These are phyloP conservation scores for Yamadazyma spencermartinsiae DNA, from an alignment of 1,139 yeast genomes.

Conservation along the genomic window DNA sequence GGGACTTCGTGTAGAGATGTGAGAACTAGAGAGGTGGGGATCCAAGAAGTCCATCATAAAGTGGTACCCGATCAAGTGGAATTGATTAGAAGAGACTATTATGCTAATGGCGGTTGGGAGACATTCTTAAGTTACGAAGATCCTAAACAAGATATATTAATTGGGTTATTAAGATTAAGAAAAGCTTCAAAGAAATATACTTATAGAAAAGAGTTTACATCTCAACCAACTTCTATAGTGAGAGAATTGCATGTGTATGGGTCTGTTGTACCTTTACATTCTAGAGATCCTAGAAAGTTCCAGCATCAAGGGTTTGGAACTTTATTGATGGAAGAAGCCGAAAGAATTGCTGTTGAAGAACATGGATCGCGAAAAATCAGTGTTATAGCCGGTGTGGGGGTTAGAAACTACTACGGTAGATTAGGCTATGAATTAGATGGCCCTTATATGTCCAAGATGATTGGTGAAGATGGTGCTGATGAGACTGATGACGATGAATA, in stretches of 20 bases:
- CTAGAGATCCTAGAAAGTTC: constrained; percentile 96
- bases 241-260: constrained; percentile 98
- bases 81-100: constrained; percentile 89
- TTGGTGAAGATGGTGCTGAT: constrained; percentile 13
- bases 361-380: constrained; percentile 90
- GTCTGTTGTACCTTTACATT: constrained; percentile 93
- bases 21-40: constrained; percentile 98
- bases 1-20: constrained; percentile 96
- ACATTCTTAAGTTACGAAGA: constrained; percentile 95
- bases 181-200: constrained; percentile 89
- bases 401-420: constrained; percentile 89
- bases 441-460: constrained; percentile 84
- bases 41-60: constrained; percentile 96
- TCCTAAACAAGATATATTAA: constrained; percentile 92
- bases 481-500: constrained; percentile 12
- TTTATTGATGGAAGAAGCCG: constrained; percentile 96
- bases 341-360: constrained; percentile 90
- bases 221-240: constrained; percentile 87
- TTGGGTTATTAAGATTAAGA: constrained; percentile 85
- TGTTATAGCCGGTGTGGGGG: constrained; percentile 98
- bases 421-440: constrained; percentile 93
- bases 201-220: constrained; percentile 81
- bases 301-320: constrained; percentile 99
- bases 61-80: constrained; percentile 98
- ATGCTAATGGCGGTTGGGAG: constrained; percentile 99